Conservation (phyloP, 2,329 filamentous ascomycete genomes). For the Tolypocladium guangdongense region DNA sequence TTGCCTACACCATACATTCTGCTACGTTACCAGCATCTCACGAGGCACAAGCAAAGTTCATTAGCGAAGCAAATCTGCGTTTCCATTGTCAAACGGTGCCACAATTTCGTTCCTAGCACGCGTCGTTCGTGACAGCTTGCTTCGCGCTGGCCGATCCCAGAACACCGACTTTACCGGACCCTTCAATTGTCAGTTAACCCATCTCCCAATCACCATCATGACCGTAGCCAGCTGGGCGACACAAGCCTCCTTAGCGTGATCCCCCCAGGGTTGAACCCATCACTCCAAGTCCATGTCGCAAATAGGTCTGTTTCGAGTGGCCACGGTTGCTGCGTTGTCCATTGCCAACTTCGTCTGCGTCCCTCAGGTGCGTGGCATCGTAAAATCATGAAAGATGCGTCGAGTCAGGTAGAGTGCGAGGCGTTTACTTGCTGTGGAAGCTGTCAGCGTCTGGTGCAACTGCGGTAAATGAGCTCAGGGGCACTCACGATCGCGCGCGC, state of each 20-base stretch:
- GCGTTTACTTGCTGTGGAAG: slow-evolving; percentile 52
- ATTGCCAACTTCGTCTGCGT: slow-evolving; percentile 12
- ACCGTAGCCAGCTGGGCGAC: slow-evolving; percentile 1
- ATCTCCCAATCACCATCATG: slow-evolving; percentile 20
- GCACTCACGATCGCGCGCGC: slow-evolving; percentile 83
- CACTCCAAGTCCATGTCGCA: not conserved
- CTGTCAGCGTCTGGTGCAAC: slow-evolving; percentile 20
- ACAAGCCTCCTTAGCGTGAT: slow-evolving; percentile 12
- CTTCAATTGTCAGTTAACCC: slow-evolving; percentile 19
- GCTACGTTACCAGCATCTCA: not conserved
- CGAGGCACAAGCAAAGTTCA: not conserved
- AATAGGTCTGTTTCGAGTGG: not conserved
- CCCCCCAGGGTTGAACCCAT: slow-evolving; percentile 4
- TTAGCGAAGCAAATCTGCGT: slow-evolving; percentile 12
- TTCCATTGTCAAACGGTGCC: slow-evolving; percentile 16
- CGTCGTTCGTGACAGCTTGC: slow-evolving; percentile 16
- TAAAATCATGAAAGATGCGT: slow-evolving; percentile 32
- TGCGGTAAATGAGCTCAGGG: not conserved
- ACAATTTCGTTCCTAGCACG: slow-evolving; percentile 10
- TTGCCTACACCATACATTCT: not conserved
- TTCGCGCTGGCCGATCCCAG: slow-evolving; percentile 14
- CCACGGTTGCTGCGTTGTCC: slow-evolving; percentile 1
- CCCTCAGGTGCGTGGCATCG: slow-evolving; percentile 21
- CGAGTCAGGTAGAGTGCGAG: slow-evolving; percentile 47
- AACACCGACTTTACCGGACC: slow-evolving; percentile 20